Base-by-base conservation (phyloP, 768 basidiomycete species). In the button mushroom (Agaricus bisporus) region DNA sequence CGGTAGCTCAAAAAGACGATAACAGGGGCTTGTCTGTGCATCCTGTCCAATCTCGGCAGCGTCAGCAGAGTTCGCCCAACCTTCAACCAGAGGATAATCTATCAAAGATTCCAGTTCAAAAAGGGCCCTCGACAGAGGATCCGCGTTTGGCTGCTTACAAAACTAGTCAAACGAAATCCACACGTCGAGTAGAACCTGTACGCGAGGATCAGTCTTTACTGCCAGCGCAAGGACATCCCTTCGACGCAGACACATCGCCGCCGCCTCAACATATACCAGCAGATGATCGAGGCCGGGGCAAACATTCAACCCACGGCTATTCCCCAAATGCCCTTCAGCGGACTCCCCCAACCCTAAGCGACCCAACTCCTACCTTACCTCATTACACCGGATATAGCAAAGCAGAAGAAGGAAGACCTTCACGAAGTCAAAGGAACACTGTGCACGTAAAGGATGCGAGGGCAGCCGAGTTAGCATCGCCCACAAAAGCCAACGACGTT, bases 311-410 rank as follows among this genome's bases (percentile, higher is more conserved):
- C 22, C 22, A 41, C 11, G 48, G 32, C 32, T n/a, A 48, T 36
- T 41, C 53, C 25, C 17, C 47, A n/a, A 14, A 48, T 36, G 14
- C 46, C 26, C 38, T 37, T 14, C 29, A 48, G 10, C 52, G 37
- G 6, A 32, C 46, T 29, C 46, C 52, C 47, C 44, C 47, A 6
- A 22, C 43, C 12, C 11, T 28, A 12, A 22, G 25, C 25, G 22
- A 54, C 32, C 28, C 39, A 12, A n/a, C 46, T 9, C 41, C 53
- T 25, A n/a, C 48, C 35, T 54, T 47, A 29, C 41, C 53, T 37
- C 53, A 54, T 35, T 47, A 41, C 18, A 42, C 53, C 22, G 39
- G 46, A 39, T 39, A 54, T n/a, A 15, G 38, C 29, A 48, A 41
- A 9, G 10, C 29, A 9, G 53, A 48, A 18, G 53, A 48, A 35